These are phyloP conservation scores for Alternaria alternata DNA, from an alignment of 2,329 filamentous ascomycete genomes.

Conservation along the genomic window DNA sequence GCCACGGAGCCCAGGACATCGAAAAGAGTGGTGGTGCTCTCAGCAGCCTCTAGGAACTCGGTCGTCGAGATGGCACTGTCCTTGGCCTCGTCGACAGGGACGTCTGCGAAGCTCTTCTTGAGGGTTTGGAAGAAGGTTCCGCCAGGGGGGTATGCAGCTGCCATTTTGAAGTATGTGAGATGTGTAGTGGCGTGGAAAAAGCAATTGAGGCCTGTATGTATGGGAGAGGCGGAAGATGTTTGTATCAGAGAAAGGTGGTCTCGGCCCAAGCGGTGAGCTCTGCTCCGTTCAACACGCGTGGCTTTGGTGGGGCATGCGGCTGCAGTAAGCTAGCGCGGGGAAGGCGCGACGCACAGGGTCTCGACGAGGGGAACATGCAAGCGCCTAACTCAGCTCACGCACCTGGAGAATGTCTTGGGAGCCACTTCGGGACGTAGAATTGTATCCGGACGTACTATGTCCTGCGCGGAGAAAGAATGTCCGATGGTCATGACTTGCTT, in stretches of 20 bases:
- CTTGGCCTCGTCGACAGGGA: conserved; percentile 76
- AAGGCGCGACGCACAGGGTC: conserved; percentile 29
- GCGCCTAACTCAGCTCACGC: neutral
- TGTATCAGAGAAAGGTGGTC: conserved; percentile 16
- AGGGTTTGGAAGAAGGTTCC: conserved; percentile 87
- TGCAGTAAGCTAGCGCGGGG: conserved; percentile 28
- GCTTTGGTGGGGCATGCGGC: conserved; percentile 22
- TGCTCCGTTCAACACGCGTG: conserved; percentile 22
- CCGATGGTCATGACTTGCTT: neutral
- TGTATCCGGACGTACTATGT: neutral
- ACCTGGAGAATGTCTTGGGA: neutral
- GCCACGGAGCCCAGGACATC: conserved; percentile 72
- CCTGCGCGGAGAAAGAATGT: conserved; percentile 3
- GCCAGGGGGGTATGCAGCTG: conserved; percentile 59
- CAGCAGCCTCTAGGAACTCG: conserved; percentile 90
- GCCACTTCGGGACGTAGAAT: neutral
- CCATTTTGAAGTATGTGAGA: conserved; percentile 31
- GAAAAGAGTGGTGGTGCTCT: conserved; percentile 86
- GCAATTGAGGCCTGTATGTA: neutral
- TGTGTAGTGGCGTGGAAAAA: neutral
- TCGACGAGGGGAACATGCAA: conserved; percentile 11
- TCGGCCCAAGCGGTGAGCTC: conserved; percentile 25
- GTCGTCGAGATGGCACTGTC: conserved; percentile 81
- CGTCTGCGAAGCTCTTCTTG: conserved; percentile 83
- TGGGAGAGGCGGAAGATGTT: conserved; percentile 1